Conservation (phyloP, 1,284 basidiomycete species). For the Rhodotorula sp. region DNA sequence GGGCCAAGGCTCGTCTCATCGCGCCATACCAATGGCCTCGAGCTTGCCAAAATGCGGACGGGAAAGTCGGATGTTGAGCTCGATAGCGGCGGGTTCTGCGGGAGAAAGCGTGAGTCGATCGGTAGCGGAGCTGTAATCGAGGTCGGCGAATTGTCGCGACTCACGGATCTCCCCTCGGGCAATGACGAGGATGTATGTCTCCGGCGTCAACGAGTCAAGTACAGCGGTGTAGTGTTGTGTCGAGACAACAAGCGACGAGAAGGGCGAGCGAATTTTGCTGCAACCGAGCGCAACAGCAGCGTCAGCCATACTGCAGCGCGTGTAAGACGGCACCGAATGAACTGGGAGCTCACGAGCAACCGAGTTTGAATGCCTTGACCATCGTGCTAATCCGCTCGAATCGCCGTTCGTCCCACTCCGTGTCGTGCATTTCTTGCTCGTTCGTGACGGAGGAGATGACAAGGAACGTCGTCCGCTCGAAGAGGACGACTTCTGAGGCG, state of each 20-base stretch:
- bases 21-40: slow-evolving; percentile 34
- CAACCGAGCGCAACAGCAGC: not conserved
- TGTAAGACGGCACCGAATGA: no score
- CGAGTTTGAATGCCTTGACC: slow-evolving; percentile 90
- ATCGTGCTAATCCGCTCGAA: slow-evolving; percentile 96
- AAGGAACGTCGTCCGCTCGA: slow-evolving; percentile 95
- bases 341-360: slow-evolving; percentile 66
- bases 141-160: slow-evolving; percentile 49
- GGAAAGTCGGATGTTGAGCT: slow-evolving; percentile 77
- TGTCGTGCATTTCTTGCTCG: slow-evolving; percentile 12
- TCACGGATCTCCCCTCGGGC: slow-evolving; percentile 49
- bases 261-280: slow-evolving; percentile 42
- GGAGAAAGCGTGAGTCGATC: not conserved
- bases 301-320: not conserved
- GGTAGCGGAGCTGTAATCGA: not conserved
- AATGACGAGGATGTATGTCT: slow-evolving; percentile 89
- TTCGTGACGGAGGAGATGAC: slow-evolving; percentile 60
- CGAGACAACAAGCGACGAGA: slow-evolving; percentile 49
- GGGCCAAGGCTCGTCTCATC: not conserved
- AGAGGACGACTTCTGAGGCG: slow-evolving; percentile 90
- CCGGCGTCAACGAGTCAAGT: slow-evolving; percentile 89
- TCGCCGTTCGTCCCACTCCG: slow-evolving; percentile 64
- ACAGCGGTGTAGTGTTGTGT: slow-evolving; percentile 69
- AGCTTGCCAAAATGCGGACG: slow-evolving; percentile 68
- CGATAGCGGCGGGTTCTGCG: slow-evolving; percentile 75